These are phyloP conservation scores for Ambrosiella xylebori DNA, from an alignment of 2,329 filamentous ascomycete genomes.

Conservation along the genomic window DNA sequence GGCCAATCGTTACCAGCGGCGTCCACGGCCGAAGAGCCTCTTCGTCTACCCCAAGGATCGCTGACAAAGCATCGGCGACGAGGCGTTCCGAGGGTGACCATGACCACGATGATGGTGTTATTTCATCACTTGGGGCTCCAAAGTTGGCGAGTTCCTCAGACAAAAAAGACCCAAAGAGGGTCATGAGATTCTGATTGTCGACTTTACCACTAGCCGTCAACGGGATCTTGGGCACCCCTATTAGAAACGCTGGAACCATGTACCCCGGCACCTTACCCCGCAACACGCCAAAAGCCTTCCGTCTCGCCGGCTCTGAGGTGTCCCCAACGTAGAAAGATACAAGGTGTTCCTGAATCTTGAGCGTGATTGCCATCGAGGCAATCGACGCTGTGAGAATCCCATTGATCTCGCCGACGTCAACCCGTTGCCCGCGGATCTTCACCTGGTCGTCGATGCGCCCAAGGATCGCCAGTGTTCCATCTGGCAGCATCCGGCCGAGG, in stretches of 20 bases:
- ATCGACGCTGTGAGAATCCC: conserved; percentile 29
- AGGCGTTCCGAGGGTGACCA: conserved; percentile 39
- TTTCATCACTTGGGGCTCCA: no score
- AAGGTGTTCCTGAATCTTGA: conserved; percentile 41
- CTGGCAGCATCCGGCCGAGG: conserved; percentile 58
- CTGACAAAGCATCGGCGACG: conserved; percentile 38
- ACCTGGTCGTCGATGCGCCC: conserved; percentile 65
- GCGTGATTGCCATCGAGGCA: conserved; percentile 45
- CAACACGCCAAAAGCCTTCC: conserved; percentile 29
- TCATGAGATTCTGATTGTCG: conserved; percentile 34
- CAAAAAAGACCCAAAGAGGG: conserved; percentile 22
- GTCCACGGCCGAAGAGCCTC: conserved; percentile 41
- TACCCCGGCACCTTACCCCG: conserved; percentile 46
- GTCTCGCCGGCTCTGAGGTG: not conserved
- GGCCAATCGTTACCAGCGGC: conserved; percentile 59
- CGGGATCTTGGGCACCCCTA: conserved; percentile 54
- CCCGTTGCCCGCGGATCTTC: conserved; percentile 63
- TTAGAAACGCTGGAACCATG: conserved; percentile 60
- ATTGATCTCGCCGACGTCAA: conserved; percentile 65
- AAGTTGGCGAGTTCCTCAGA: not conserved
- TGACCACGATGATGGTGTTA: conserved; percentile 23
- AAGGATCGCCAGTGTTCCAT: conserved; percentile 56
- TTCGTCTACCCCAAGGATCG: conserved; percentile 28
- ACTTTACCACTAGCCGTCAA: conserved; percentile 60
- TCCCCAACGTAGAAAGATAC: conserved; percentile 51